Base-by-base conservation (phyloP, 257 asterid genomes). In the Forsythia suspensa region DNA sequence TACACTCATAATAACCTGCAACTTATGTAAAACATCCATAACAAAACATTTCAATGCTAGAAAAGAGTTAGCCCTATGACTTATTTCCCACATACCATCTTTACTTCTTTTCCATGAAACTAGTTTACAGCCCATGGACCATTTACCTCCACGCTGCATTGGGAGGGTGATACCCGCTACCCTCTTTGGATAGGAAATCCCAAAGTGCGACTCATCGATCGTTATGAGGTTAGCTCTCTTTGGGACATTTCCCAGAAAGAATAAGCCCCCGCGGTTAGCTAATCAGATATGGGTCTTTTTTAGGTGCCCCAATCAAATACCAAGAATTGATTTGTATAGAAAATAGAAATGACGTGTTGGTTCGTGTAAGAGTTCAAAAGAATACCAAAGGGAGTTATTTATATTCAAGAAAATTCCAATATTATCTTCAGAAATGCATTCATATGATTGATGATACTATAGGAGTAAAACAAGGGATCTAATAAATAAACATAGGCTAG, bases 361-460 rank as follows among this genome's bases (percentile, higher is more conserved):
- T 29, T 6, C 10, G 0, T 42, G 46, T 42, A 42, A 29, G 34
- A 41, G 44, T 8, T 5, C 57, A 48, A 7, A 3, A 4, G 51
- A 51, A 51, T 51, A 51, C 12, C 18, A 12, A 51, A 51, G 18
- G 59, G 5, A 12, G 59, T 15, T 15, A 16, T 11, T 51, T 51
- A 51, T 51, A 51, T 51, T 51, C 1, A 15, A 83, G 21, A 96
- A 83, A 90, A 63, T 78, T 86, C 71, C 73, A n/a, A 76, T 41
- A 75, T 72, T 71, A 72, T 76, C 75, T 66, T 77, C 74, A 81
- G 67, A 29, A 29, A 29, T 29, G 34, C 34, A 29, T 73, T 42
- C 77, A 29, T 52, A 59, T 18, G 67, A n/a, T 59, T 12, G 0
- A 20, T n/a, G 36, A 52, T 52, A n/a, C 67, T 59, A 59, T 59